A percentile compares a stretch with the other conserved stretches of the same genome.
phyloP scores from a whole-genome alignment of 2,329 filamentous ascomycete species.

The Alternaria angustiovoidea region DNA sequence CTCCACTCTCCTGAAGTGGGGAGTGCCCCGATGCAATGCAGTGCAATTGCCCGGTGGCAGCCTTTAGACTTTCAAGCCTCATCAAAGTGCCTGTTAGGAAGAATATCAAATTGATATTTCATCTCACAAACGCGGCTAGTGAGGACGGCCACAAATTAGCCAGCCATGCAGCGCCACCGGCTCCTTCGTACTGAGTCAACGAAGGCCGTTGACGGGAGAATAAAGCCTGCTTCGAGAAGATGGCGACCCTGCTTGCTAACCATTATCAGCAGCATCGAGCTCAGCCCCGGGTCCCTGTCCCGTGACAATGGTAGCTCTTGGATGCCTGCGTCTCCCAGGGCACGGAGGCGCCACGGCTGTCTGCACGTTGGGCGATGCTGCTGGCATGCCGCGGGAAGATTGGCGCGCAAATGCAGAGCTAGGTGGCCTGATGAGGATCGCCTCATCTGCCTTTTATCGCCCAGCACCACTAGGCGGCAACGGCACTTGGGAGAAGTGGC shows the following conservation, averaged over 20 bases:
- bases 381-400: slow-evolving; percentile 20
- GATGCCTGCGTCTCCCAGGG: slow-evolving; percentile 17
- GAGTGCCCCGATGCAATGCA: slow-evolving; percentile 44
- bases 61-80: slow-evolving; percentile 41
- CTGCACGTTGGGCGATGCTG: slow-evolving; percentile 15
- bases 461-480: slow-evolving; percentile 10
- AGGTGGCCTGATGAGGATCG: slow-evolving; percentile 17
- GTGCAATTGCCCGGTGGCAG: slow-evolving; percentile 34
- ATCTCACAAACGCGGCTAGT: slow-evolving; percentile 34
- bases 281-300: slow-evolving; percentile 19
- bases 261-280: slow-evolving; percentile 8
- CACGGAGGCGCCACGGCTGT: slow-evolving; percentile 15
- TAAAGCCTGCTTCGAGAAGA: slow-evolving; percentile 38
- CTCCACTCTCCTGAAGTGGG: slow-evolving; percentile 39
- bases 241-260: slow-evolving; percentile 25
- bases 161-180: slow-evolving; percentile 28
- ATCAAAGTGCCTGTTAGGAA: slow-evolving; percentile 34
- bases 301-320: slow-evolving; percentile 22
- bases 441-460: slow-evolving; percentile 6
- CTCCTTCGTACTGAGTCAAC: slow-evolving; percentile 24
- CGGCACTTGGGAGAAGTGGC: slow-evolving; percentile 2
- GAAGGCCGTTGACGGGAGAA: slow-evolving; percentile 30
- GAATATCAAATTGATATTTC: slow-evolving; percentile 30
- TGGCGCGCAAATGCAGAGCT: slow-evolving; percentile 11
- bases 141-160: slow-evolving; percentile 29